Conservation (phyloP, 78 protist genomes). For the Dictyostelium intermedium region DNA sequence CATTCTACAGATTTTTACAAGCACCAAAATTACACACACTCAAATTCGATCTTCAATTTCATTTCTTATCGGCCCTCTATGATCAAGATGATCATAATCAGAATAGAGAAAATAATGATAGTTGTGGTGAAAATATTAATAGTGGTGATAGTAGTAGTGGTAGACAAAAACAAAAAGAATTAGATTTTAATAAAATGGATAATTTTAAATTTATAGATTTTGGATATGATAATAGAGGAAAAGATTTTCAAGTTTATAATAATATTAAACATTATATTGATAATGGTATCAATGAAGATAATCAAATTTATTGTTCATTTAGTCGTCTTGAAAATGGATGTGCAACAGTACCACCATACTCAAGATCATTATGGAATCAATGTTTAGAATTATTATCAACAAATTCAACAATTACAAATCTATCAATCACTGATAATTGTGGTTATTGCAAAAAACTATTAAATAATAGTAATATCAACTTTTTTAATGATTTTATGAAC, state of each 20-base stretch:
- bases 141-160: background rate
- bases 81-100: background rate
- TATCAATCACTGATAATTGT: background rate
- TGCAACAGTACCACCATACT: background rate
- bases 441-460: no score
- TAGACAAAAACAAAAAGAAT: background rate
- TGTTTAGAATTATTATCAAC: slow-evolving; percentile 3
- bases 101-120: no score
- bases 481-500: background rate
- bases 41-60: background rate
- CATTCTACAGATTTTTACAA: background rate
- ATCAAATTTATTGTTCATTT: slow-evolving; percentile 11
- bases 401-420: background rate
- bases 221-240: background rate
- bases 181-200: background rate
- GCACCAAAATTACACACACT: background rate
- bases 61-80: background rate
- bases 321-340: background rate
- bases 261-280: background rate
- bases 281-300: slow-evolving; percentile 3
- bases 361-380: background rate
- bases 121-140: no score
- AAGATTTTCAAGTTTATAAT: background rate
- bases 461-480: background rate
- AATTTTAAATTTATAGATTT: background rate